Evolutionary conservation across 2,329 filamentous ascomycete species (phyloP).

Genomic region (Rhexocercosporidium sp.): DNA sequence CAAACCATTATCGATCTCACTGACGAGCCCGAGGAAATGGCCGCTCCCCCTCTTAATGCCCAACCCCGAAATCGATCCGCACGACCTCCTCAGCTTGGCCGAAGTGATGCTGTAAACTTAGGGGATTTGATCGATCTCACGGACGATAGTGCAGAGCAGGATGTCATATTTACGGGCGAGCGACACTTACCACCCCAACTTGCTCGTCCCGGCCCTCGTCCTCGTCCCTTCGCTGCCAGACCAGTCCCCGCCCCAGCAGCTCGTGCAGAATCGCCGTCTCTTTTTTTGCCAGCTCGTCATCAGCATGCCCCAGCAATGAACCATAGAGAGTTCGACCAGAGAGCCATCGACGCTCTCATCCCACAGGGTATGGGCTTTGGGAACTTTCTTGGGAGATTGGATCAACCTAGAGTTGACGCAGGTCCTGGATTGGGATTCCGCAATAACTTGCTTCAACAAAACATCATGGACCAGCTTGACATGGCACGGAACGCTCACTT

Average conservation of each 20-base stretch:
- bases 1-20: constrained; percentile 43
- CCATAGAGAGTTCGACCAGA: constrained; percentile 14
- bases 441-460: neutral
- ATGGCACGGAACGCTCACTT: constrained; percentile 13
- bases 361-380: neutral
- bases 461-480: constrained; percentile 22
- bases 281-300: constrained; percentile 17
- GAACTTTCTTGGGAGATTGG: constrained; percentile 1
- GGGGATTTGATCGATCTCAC: constrained; percentile 59
- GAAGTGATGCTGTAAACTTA: constrained; percentile 36
- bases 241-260: neutral
- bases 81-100: constrained; percentile 37
- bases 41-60: neutral
- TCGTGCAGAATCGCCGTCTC: constrained; percentile 19
- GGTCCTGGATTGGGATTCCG: neutral
- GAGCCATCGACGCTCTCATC: neutral
- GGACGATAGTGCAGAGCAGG: constrained; percentile 48
- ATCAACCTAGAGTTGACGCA: neutral
- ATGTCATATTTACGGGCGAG: constrained; percentile 41
- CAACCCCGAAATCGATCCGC: constrained; percentile 21
- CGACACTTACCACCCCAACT: constrained; percentile 30
- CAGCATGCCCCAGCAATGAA: constrained; percentile 16
- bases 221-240: neutral
- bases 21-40: constrained; percentile 37
- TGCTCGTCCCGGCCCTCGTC: constrained; percentile 16